A percentile compares a stretch with the other conserved stretches of the same genome.
These are phyloP conservation scores for Cladophialophora exuberans DNA, from an alignment of 2,329 filamentous ascomycete genomes.

Conservation along the genomic window DNA sequence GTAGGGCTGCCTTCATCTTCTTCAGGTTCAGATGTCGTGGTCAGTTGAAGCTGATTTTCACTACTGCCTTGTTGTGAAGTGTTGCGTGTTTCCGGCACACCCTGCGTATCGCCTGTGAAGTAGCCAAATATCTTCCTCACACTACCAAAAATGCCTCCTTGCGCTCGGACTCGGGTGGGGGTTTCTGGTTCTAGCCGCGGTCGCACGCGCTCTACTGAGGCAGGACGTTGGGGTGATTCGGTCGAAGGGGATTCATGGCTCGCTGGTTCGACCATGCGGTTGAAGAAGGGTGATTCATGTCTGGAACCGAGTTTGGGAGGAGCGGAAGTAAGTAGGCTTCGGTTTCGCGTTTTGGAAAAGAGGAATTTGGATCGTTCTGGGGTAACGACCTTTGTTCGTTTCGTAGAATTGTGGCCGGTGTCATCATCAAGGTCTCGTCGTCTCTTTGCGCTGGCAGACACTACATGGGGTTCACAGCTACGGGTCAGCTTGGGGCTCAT, in stretches of 20 bases:
- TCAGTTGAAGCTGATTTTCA: too few species aligned
- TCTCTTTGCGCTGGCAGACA: slow-evolving; percentile 20
- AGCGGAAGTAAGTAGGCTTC: slow-evolving; percentile 23
- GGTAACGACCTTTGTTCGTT: slow-evolving; percentile 20
- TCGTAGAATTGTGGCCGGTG: slow-evolving; percentile 11
- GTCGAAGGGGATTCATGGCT: slow-evolving; percentile 8
- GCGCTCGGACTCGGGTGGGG: slow-evolving; percentile 7
- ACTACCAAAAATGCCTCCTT: slow-evolving; percentile 24
- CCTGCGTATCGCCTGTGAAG: slow-evolving; percentile 7
- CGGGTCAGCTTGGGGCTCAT: slow-evolving; percentile 24
- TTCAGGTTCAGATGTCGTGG: too few species aligned
- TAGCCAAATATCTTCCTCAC: slow-evolving; percentile 27
- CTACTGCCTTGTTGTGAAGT: slow-evolving; percentile 11
- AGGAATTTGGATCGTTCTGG: slow-evolving; percentile 21
- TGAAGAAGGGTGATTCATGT: slow-evolving; percentile 22
- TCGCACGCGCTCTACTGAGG: slow-evolving; percentile 1
- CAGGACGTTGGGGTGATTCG: background rate
- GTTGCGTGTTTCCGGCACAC: background rate
- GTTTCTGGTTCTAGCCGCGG: slow-evolving; percentile 11
- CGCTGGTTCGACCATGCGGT: slow-evolving; percentile 15
- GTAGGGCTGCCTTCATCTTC: slow-evolving; percentile 17
- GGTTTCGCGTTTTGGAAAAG: slow-evolving; percentile 25
- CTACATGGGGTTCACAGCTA: slow-evolving; percentile 14
- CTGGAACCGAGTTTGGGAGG: slow-evolving; percentile 18
- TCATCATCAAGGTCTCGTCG: slow-evolving; percentile 19